Base-by-base conservation (phyloP, 164 flowering plant genomes). In the Annona cherimola region DNA sequence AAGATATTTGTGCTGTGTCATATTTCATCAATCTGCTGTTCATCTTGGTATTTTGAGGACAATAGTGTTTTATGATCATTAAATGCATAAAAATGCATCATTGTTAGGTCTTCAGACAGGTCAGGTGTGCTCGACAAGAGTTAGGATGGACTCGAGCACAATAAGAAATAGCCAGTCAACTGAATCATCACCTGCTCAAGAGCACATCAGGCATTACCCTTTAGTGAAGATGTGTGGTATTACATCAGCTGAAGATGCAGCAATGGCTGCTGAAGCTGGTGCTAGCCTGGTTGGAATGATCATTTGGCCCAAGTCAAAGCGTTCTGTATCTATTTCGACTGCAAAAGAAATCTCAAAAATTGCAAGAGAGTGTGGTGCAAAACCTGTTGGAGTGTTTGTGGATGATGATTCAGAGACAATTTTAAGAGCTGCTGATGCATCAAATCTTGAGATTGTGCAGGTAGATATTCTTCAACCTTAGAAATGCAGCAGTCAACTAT, bases 311-410 rank as follows among this genome's bases (percentile, higher is more conserved):
- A 84, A 91, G 60, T 91, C 98, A 40, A 95, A 90, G 74, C 97
- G 97, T 50, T 91, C 97, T 2, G 79, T 95, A 69, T 87, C 99
- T 43, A 77, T 89, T 62, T 73, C 88, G 0, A 82, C 83, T 63
- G 97, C 97, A 12, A 89, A 85, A 82, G 97, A 93, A 68, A 93
- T 93, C 60, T 89, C 98, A 45, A 89, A 82, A 76, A 90, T 83
- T 76, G 93, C 94, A 20, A 79, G 86, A 71, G 85, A 81, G 66
- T 80, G 81, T 77, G 99, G 97, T 57, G 98, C 93, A 66, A 71
- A 85, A 72, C 98, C 97, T 69, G 97, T 93, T 78, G 98, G 97
- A 16, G 98, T 95, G 4, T 93, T 93, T 88, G 99, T 93, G 59
- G 93, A 95, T 82, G 98, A 93, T 78, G 89, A 93, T 75, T 85